Base-by-base conservation (phyloP, 352 stramenopile species). In the Globisporangium takayamanum region DNA sequence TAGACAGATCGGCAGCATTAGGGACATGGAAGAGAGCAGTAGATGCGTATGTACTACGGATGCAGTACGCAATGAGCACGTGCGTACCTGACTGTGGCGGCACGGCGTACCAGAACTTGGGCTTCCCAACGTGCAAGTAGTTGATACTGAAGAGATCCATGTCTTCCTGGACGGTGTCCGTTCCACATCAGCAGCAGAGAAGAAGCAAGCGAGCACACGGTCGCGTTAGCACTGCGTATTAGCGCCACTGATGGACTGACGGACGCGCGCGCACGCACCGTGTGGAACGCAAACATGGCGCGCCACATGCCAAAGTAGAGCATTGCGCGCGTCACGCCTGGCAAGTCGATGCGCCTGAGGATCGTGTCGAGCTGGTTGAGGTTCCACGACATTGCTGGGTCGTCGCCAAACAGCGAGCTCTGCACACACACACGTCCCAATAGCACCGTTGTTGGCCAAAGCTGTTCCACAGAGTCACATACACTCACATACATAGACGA, bases 101-200 rank as follows among this genome's bases (percentile, higher is more conserved):
- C 3, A 98, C 76, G 1, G 76, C 76, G 66, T 98, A 97, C 92
- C 92, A 98, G 64, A 94, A 95, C 71, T 98, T 98, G 49, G 90
- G 87, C 22, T 88, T 92, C 42, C 92, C 92, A 10, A 72, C 87
- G 74, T 98, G 92, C 12, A 98, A 45, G 65, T 96, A 97, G 72
- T 98, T 98, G 66, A 97, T 97, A 49, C 85, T 96, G 70, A 90
- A 97, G 7, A 98, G 66, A 63, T 98, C 92, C 76, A 97, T 95
- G 63, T 98, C 92, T 69, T 98, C 92, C 80, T 90, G 45, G 39
- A 48, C 2, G 7, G 3, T 37, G 22, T 18, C 14, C 36, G 12
- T 28, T 5, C 5, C 22, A 25, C 3, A 42, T 16, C 37, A 26
- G 1, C 41, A 28, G 22, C 36, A 55, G 15, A 49, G 5, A 18